Base-by-base conservation (phyloP, 805 yeast species). In the Wickerhamiella sorbophila region DNA sequence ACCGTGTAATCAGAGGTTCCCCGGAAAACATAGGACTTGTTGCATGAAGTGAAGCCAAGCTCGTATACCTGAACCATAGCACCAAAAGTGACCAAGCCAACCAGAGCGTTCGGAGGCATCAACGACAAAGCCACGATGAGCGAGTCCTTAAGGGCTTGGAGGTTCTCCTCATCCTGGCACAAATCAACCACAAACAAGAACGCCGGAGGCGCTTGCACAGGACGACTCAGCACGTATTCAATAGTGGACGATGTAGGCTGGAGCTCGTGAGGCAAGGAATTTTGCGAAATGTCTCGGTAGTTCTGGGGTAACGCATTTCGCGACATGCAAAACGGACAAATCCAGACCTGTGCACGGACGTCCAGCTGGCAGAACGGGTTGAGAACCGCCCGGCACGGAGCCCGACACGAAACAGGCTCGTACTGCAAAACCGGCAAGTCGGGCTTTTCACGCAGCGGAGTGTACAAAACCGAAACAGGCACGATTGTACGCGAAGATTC, bases 401-500 rank as follows among this genome's bases (percentile, higher is more conserved):
- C 72, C 42, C 86, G 71, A 65, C 96, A 87, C 34, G 74, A 63
- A 40, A 77, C 76, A 10, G 96, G 96, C 59, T 87, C 95, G 61
- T 86, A 85, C 53, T 74, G 74, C 43, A 88, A 85, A 41, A 82
- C 64, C 15, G 84, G 79, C 48, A 85, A 66, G 48, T 79, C 86
- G 45, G 79, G 80, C 50, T 82, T 74, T 44, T 74, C 75, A 54
- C 84, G 76, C 52, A 91, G 71, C 6, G 99, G 99, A n/a, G 96
- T 87, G 67, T 86, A 91, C 48, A 91, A 65, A 43, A 95, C 79
- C 33, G 96, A 94, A 31, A 91, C 78, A 10, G 99, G 98, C 26
- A 91, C 87, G 16, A 88, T 93, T 55, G 86, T 80, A 52, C 91
- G 80, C 53, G 79, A 78, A 16, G 95, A 91, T 61, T 91, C 97